Base-by-base conservation (phyloP, 345 rosid genomes). In the Punica granatum region DNA sequence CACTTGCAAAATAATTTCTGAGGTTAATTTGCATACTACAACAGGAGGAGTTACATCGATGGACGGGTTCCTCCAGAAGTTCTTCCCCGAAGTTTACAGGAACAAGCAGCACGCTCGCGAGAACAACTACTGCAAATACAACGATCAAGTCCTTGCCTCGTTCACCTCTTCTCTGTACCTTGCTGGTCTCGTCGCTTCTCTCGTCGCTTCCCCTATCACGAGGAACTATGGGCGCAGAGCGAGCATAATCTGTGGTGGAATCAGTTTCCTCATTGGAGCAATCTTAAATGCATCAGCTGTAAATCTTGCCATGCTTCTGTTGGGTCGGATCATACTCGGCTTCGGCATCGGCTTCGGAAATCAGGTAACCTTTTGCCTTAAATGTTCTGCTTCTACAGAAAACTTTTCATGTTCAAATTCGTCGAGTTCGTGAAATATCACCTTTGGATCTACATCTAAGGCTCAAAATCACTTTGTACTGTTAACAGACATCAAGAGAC, bases 331-430 rank as follows among this genome's bases (percentile, higher is more conserved):
- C 75, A 80, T 94, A 89, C 92, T 94, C 26, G 96, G 99, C 4
- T 21, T 91, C 65, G 97, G 99, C 68, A 94, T 94, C 68, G 97
- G 99, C 43, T 89, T 94, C n/a, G 97, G 97, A 49, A 94, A 94
- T 76, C 97, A 94, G 92, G 98, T 90, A 72, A 56, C 32, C 34
- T 11, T 56, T 13, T n/a, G n/a, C n/a, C n/a, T n/a, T n/a, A n/a
- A n/a, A n/a, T n/a, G n/a, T n/a, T n/a, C n/a, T n/a, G n/a, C n/a
- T n/a, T n/a, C n/a, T n/a, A n/a, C n/a, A n/a, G n/a, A n/a, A n/a
- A n/a, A n/a, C n/a, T n/a, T n/a, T n/a, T n/a, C n/a, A n/a, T n/a
- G n/a, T n/a, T n/a, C n/a, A n/a, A n/a, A n/a, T n/a, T n/a, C n/a
- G n/a, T n/a, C n/a, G n/a, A n/a, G n/a, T n/a, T n/a, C n/a, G n/a